These are phyloP conservation scores for Ramaria sp. DNA, from an alignment of 768 basidiomycete genomes.

Conservation along the genomic window DNA sequence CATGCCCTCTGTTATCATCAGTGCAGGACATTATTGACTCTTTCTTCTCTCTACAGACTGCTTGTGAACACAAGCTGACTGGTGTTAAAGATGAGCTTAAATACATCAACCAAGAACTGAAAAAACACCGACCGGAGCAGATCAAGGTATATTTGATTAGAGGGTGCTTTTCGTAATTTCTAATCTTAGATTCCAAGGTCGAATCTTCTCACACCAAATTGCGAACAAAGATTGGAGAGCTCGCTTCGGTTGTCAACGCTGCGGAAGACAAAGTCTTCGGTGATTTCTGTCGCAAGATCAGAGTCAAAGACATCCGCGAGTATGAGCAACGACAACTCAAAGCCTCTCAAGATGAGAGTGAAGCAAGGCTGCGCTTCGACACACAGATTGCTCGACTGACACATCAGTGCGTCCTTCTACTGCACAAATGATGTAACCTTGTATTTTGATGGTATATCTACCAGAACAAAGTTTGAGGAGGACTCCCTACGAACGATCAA, in stretches of 20 bases:
- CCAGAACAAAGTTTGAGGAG: conserved; percentile 72
- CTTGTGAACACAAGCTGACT: conserved; percentile 59
- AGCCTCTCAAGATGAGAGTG: conserved; percentile 80
- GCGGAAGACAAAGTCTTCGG: conserved; percentile 77
- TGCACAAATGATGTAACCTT: conserved; percentile 9
- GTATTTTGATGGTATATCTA: neutral
- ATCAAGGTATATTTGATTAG: conserved; percentile 42
- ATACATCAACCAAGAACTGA: conserved; percentile 62
- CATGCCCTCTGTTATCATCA: conserved; percentile 1
- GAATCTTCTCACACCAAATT: conserved; percentile 41
- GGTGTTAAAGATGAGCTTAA: conserved; percentile 81
- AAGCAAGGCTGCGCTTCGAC: conserved; percentile 71
- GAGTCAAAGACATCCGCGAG: conserved; percentile 74
- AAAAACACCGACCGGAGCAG: conserved; percentile 53
- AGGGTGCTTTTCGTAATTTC: neutral
- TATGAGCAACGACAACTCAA: conserved; percentile 90
- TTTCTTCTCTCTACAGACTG: conserved; percentile 36
- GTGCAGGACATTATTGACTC: neutral
- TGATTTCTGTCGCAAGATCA: conserved; percentile 69
- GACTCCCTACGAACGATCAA: conserved; percentile 58
- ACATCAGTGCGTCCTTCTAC: conserved; percentile 54
- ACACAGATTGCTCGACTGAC: conserved; percentile 77
- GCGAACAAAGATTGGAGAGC: conserved; percentile 39
- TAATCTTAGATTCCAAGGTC: conserved; percentile 28
- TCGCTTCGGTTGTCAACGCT: conserved; percentile 49